Percentiles rank a stretch among this genome's conserved stretches.
phyloP scores from a whole-genome alignment of 139 green algal species.

The Chlamydomonas schloesseri region DNA sequence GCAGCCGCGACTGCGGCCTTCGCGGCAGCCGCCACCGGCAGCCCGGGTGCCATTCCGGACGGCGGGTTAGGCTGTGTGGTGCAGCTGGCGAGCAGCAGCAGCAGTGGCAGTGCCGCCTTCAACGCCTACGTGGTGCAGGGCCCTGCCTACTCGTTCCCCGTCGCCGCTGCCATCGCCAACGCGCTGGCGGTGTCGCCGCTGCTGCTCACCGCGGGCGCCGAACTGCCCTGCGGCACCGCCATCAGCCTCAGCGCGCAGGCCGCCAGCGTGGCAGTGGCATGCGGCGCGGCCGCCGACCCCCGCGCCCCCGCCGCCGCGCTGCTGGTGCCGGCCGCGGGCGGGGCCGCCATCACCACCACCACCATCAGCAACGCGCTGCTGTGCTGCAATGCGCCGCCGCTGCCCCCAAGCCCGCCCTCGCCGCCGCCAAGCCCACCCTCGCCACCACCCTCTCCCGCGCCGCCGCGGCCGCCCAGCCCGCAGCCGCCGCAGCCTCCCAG shows the following conservation, averaged over 20 bases:
- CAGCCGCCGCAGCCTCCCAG: neutral
- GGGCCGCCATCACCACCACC: neutral
- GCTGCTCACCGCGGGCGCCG: neutral
- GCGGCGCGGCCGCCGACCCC: neutral
- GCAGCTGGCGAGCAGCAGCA: neutral
- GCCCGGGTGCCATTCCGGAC: neutral
- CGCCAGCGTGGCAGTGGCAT: neutral
- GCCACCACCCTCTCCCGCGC: neutral
- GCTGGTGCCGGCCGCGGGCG: neutral
- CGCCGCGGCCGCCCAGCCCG: neutral
- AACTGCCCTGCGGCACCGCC: slow-evolving; percentile 3
- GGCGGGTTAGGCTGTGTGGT: neutral
- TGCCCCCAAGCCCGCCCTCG: neutral
- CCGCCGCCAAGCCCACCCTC: neutral
- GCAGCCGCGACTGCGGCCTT: neutral
- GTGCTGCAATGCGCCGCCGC: slow-evolving; percentile 12
- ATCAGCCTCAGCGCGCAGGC: neutral
- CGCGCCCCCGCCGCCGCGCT: neutral
- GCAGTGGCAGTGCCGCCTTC: too few species aligned
- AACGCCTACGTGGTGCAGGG: neutral
- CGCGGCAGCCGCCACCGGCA: neutral
- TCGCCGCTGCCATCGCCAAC: neutral
- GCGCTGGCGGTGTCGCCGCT: neutral
- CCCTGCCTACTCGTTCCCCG: neutral
- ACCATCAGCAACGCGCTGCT: neutral